These are phyloP conservation scores for Arachis hypogaea DNA, from an alignment of 306 rosid genomes.

Conservation along the genomic window DNA sequence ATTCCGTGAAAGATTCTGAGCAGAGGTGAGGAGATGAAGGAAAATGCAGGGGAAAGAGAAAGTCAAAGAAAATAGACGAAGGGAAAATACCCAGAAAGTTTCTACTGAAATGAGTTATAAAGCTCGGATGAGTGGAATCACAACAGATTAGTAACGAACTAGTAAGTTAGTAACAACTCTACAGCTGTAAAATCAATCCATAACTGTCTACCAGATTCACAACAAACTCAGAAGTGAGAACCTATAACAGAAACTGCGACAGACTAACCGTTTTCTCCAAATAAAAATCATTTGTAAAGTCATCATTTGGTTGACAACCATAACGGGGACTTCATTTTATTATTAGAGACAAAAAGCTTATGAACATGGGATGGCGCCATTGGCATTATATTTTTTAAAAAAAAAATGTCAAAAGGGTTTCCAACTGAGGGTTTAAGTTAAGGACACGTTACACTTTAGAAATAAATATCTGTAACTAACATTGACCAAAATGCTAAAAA, in stretches of 20 bases:
- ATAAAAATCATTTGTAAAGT: slow-evolving; percentile 24
- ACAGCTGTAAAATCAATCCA: not conserved
- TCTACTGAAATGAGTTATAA: not conserved
- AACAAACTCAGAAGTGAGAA: not conserved
- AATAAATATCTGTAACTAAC: slow-evolving; percentile 2
- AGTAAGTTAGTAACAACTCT: not conserved
- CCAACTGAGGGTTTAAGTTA: slow-evolving; percentile 5
- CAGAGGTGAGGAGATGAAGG: not conserved
- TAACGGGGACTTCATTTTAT: slow-evolving; percentile 22
- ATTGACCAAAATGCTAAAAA: not conserved
- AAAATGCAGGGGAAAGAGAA: not conserved
- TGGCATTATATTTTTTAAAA: not conserved
- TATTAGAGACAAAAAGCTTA: slow-evolving; percentile 9
- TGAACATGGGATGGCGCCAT: slow-evolving; percentile 3
- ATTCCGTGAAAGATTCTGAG: not conserved
- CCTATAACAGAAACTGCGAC: not conserved
- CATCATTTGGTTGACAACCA: slow-evolving; percentile 36
- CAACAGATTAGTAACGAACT: not conserved
- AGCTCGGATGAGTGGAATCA: not conserved
- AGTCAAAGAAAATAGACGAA: not conserved
- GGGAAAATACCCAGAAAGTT: not conserved
- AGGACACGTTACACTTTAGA: slow-evolving; percentile 11
- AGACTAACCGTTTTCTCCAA: not conserved
- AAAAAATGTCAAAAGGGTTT: slow-evolving; percentile 22
- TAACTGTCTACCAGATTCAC: not conserved